Conservation (phyloP, 345 rosid genomes). For the Eucalyptus globulus region DNA sequence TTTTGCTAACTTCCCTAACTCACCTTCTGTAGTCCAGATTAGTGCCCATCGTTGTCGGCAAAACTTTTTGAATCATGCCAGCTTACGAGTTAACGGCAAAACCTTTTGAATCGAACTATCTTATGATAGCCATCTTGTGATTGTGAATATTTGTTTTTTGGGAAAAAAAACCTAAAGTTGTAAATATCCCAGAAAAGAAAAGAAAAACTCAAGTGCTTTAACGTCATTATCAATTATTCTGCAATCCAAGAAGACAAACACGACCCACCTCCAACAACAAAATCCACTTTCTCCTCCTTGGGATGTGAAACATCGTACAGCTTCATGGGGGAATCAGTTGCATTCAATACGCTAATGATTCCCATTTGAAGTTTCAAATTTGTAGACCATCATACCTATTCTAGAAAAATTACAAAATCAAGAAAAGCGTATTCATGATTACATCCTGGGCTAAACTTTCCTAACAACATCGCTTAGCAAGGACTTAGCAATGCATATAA, state of each 20-base stretch:
- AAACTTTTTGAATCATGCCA: background rate
- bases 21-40: background rate
- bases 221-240: background rate
- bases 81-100: background rate
- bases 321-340: background rate
- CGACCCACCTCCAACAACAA: background rate
- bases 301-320: background rate
- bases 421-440: background rate
- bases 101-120: background rate
- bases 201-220: background rate
- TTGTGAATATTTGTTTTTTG: background rate
- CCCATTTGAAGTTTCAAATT: background rate
- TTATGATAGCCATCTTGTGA: background rate
- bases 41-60: background rate
- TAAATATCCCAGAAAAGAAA: background rate
- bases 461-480: background rate
- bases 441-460: background rate
- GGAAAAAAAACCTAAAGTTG: background rate
- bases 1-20: background rate
- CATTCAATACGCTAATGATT: background rate
- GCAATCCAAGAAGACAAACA: background rate
- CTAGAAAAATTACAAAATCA: background rate
- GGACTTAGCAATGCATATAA: background rate
- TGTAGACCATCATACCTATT: background rate
- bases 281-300: background rate